Evolutionary conservation across 139 green algal genomes (phyloP).

Genomic region (Chloropicon primus): DNA sequence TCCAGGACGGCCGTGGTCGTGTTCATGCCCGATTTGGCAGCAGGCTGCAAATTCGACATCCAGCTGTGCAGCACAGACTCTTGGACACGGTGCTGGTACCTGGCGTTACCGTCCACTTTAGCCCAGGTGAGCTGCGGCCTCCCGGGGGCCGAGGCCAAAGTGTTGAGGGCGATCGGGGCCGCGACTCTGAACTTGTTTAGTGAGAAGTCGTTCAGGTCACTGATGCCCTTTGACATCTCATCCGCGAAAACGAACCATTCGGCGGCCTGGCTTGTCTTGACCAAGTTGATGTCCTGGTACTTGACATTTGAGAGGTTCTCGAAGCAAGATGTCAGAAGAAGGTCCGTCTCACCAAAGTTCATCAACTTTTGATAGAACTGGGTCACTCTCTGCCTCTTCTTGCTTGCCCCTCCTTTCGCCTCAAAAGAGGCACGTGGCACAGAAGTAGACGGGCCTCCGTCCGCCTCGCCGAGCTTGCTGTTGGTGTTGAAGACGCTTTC

Average conservation of each 20-base stretch:
- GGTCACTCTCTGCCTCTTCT: too few species aligned
- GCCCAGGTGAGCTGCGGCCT: not conserved
- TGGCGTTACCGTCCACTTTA: not conserved
- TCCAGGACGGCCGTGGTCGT: not conserved
- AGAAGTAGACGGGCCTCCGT: too few species aligned
- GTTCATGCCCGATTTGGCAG: not conserved
- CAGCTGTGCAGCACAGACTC: not conserved
- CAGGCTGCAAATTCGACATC: not conserved
- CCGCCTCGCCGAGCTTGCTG: not conserved
- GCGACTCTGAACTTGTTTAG: not conserved
- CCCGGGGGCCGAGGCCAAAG: not conserved
- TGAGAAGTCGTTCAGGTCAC: not conserved
- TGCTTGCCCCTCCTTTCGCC: too few species aligned
- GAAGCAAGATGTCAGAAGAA: conserved; percentile 35
- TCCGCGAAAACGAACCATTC: not conserved
- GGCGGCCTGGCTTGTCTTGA: not conserved
- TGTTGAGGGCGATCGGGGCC: not conserved
- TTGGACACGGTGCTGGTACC: not conserved
- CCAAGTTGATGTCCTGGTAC: conserved; percentile 1
- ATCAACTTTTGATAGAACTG: conserved; percentile 33
- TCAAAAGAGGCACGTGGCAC: too few species aligned
- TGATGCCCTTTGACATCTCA: not conserved
- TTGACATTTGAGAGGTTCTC: conserved; percentile 12
- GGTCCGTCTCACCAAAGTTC: conserved; percentile 64
- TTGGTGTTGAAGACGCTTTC: not conserved